Evolutionary conservation across 192 early-diverging fungal species (phyloP).

Genomic region (Haplosporangium gracile): DNA sequence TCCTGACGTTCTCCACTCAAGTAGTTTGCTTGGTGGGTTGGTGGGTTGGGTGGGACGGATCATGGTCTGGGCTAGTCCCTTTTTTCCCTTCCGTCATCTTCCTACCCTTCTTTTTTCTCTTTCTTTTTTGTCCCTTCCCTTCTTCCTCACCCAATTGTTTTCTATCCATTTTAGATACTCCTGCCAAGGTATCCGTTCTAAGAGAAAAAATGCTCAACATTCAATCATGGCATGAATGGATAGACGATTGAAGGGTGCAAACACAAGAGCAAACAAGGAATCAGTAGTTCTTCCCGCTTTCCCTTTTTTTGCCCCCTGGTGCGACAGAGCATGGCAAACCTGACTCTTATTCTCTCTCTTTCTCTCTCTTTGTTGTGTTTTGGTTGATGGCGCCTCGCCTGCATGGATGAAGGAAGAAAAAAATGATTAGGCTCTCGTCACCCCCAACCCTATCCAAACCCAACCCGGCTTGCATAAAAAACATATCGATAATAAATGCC

Average conservation of each 20-base stretch:
- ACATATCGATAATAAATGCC: too few species aligned
- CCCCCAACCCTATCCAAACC: background rate
- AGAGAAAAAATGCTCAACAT: background rate
- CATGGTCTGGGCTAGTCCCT: slow-evolving; percentile 8
- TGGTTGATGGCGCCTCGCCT: background rate
- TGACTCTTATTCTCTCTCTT: background rate
- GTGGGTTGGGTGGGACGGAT: background rate
- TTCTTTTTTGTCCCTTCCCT: background rate
- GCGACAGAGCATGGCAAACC: background rate
- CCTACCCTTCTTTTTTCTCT: background rate
- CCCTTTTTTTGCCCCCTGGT: background rate
- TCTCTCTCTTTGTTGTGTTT: background rate
- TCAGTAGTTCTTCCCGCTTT: background rate
- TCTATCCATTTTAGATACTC: background rate
- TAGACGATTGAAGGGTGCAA: too few species aligned
- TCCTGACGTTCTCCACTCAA: too few species aligned
- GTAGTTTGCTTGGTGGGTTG: background rate
- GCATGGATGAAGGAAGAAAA: background rate
- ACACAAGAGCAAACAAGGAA: background rate
- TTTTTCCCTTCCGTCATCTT: background rate
- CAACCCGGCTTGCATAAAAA: background rate
- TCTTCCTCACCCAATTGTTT: background rate
- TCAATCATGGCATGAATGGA: background rate
- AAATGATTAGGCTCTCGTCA: background rate
- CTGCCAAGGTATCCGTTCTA: background rate